Conservation (phyloP, 495 filamentous ascomycete species). For the Oidiodendron maius region DNA sequence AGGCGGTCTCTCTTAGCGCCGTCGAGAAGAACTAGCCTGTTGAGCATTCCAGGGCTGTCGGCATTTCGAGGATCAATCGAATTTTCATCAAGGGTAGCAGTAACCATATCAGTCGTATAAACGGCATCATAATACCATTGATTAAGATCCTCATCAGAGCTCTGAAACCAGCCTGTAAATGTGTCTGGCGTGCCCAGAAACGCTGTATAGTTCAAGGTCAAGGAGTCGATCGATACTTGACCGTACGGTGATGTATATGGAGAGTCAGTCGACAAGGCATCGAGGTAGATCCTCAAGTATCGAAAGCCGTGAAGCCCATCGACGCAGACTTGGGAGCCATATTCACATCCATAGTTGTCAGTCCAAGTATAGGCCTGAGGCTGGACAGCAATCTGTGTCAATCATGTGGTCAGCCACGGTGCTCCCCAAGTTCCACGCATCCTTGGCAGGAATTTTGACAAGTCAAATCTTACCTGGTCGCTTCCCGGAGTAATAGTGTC, state of each 20-base stretch:
- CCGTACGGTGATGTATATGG: slow-evolving; percentile 35
- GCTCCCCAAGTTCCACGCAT: not conserved
- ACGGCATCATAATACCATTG: slow-evolving; percentile 44
- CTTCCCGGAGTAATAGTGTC: slow-evolving; percentile 31
- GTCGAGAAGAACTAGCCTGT: slow-evolving; percentile 37
- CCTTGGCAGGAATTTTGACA: not conserved
- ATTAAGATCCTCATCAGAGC: slow-evolving; percentile 37
- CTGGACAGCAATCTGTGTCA: slow-evolving; percentile 28
- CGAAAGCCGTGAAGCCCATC: slow-evolving; percentile 44
- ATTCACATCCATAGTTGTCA: slow-evolving; percentile 32
- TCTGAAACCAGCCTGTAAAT: slow-evolving; percentile 41
- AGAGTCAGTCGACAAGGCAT: slow-evolving; percentile 31
- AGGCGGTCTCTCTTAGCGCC: slow-evolving; percentile 43
- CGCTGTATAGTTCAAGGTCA: slow-evolving; percentile 32
- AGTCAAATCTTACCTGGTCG: slow-evolving; percentile 27
- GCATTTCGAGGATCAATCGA: slow-evolving; percentile 33
- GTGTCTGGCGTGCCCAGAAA: slow-evolving; percentile 37
- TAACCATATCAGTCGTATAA: slow-evolving; percentile 40
- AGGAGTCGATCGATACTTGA: slow-evolving; percentile 28
- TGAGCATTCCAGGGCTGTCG: slow-evolving; percentile 29
- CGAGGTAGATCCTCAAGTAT: slow-evolving; percentile 38
- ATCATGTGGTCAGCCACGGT: slow-evolving; percentile 6
- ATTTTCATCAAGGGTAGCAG: slow-evolving; percentile 30
- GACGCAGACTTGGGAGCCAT: slow-evolving; percentile 32
- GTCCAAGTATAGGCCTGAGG: slow-evolving; percentile 33